Percentiles rank a stretch among this genome's conserved stretches.
These are phyloP conservation scores for Selenicereus undatus DNA, from an alignment of 148 eudicot genomes.

Conservation along the genomic window DNA sequence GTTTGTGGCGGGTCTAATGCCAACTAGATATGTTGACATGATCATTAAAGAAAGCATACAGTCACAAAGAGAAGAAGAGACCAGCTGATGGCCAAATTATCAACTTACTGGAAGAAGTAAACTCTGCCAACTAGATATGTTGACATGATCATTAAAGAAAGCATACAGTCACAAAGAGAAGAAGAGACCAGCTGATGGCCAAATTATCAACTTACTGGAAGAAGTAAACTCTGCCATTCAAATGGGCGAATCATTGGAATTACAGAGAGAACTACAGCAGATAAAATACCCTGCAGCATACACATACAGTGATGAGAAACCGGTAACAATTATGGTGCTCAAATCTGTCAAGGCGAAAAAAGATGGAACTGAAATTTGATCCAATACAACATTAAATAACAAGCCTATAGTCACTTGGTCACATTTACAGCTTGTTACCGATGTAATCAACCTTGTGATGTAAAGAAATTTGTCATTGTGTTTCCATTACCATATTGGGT, in stretches of 20 bases:
- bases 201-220: slow-evolving; percentile 61
- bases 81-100: neutral
- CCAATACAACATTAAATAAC: neutral
- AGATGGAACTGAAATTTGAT: neutral
- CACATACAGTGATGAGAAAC: slow-evolving; percentile 19
- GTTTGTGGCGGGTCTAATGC: neutral
- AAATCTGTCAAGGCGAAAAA: no score
- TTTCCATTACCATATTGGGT: neutral
- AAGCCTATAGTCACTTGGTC: neutral
- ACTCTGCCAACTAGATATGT: slow-evolving; percentile 56
- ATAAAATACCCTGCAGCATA: slow-evolving; percentile 72
- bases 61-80: neutral
- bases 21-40: neutral
- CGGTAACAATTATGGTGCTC: neutral
- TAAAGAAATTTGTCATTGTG: neutral
- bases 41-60: neutral
- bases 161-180: neutral
- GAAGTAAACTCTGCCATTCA: slow-evolving; percentile 95
- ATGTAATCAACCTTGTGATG: no score
- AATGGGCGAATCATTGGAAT: slow-evolving; percentile 90
- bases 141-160: neutral
- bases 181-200: neutral
- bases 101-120: slow-evolving; percentile 83
- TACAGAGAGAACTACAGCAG: slow-evolving; percentile 73
- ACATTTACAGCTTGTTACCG: neutral